Conservation (phyloP, 1,284 basidiomycete genomes). For the Austroboletus niveus region DNA sequence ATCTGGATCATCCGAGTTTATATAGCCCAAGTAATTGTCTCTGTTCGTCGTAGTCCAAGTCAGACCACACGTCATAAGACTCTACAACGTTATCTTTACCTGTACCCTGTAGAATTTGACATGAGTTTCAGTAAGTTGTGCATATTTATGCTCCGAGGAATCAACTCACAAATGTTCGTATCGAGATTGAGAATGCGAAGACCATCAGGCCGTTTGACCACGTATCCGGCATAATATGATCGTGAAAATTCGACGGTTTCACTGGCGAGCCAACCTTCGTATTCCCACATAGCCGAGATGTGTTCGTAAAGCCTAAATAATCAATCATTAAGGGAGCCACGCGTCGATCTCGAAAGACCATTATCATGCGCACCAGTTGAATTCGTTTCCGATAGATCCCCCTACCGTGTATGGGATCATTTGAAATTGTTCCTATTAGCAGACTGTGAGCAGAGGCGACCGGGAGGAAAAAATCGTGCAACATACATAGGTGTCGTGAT, state of each 20-base stretch:
- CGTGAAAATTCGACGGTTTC: constrained; percentile 53
- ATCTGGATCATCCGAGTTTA: constrained; percentile 68
- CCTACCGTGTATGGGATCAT: constrained; percentile 59
- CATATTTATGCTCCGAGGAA: background rate
- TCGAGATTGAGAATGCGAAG: constrained; percentile 72
- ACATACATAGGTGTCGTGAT: constrained; percentile 58
- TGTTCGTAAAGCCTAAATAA: constrained; percentile 66
- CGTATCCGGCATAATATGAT: constrained; percentile 69
- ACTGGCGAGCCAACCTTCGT: constrained; percentile 66
- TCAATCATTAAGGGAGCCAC: background rate
- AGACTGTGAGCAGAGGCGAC: background rate
- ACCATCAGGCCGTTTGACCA: constrained; percentile 61
- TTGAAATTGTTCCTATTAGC: constrained; percentile 48
- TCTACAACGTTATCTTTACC: constrained; percentile 28
- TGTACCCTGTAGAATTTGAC: constrained; percentile 12
- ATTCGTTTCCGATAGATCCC: constrained; percentile 50
- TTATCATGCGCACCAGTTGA: constrained; percentile 59
- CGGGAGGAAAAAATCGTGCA: background rate
- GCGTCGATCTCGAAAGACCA: constrained; percentile 11
- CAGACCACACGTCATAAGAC: constrained; percentile 17
- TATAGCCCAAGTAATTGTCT: constrained; percentile 69
- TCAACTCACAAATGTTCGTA: constrained; percentile 58
- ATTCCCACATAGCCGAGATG: constrained; percentile 58
- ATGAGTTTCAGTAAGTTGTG: background rate
- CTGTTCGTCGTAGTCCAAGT: constrained; percentile 24